phyloP scores from a whole-genome alignment of 257 asterid species.

The Linderniella brevidens region DNA sequence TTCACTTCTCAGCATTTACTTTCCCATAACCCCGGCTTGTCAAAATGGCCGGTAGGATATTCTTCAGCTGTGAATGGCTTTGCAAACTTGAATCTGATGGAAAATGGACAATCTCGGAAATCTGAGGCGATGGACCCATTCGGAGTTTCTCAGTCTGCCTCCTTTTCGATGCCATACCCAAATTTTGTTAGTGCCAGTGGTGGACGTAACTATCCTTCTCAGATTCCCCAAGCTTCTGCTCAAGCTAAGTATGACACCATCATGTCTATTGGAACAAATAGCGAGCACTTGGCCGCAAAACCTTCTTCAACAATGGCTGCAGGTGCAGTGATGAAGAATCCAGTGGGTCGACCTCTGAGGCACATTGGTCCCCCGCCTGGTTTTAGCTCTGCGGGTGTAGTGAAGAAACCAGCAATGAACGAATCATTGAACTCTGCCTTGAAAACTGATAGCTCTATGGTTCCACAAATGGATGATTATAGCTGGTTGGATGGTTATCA shows the following conservation, averaged over 20 bases:
- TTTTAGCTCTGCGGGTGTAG: conserved; percentile 67
- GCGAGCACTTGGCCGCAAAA: conserved; percentile 23
- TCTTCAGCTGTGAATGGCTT: conserved; percentile 30
- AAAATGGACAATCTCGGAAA: conserved; percentile 26
- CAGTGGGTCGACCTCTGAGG: conserved; percentile 76
- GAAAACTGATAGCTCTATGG: conserved; percentile 23
- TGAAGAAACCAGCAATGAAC: conserved; percentile 41
- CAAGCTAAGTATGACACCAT: conserved; percentile 36
- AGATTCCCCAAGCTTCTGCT: conserved; percentile 22
- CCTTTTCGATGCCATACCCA: conserved; percentile 36
- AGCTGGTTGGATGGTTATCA: conserved; percentile 86
- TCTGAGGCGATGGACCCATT: conserved; percentile 31
- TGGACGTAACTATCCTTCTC: conserved; percentile 19
- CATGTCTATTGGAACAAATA: conserved; percentile 25
- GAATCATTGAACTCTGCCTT: conserved; percentile 26
- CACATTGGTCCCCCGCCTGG: conserved; percentile 98
- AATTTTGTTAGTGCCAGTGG: conserved; percentile 20
- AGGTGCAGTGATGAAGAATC: conserved; percentile 40
- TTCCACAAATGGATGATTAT: conserved; percentile 55
- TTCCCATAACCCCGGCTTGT: conserved; percentile 23
- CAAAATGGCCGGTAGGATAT: conserved; percentile 43
- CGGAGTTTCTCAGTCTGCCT: conserved; percentile 32
- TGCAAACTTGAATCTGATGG: conserved; percentile 36
- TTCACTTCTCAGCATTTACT: conserved; percentile 30
- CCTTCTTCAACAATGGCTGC: conserved; percentile 22